Evolutionary conservation across 2,329 filamentous ascomycete species (phyloP).

Genomic region (Fusarium phyllophilum): DNA sequence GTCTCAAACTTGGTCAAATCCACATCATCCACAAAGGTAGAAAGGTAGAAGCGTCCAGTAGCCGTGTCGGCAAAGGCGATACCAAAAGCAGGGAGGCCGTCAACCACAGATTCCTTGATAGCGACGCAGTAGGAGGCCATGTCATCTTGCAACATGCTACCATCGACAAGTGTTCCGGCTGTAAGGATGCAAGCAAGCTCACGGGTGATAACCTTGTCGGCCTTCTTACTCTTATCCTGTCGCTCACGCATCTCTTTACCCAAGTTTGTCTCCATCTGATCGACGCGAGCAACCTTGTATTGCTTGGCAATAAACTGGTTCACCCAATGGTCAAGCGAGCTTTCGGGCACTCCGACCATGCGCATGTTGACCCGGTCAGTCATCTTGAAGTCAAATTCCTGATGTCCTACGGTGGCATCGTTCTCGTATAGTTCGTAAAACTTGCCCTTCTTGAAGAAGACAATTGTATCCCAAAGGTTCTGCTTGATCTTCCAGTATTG

Average conservation of each 20-base stretch:
- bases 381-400: conserved; percentile 96
- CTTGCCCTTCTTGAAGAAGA: conserved; percentile 99
- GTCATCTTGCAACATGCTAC: conserved; percentile 96
- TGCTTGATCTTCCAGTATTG: conserved; percentile 99
- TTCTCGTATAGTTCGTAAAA: conserved; percentile 99
- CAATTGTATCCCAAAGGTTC: conserved; percentile 96
- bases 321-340: conserved; percentile 95
- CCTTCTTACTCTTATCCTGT: conserved; percentile 75
- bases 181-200: conserved; percentile 93
- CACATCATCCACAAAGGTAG: conserved; percentile 89
- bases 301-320: conserved; percentile 99
- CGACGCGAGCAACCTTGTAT: conserved; percentile 95
- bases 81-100: conserved; percentile 85
- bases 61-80: conserved; percentile 95
- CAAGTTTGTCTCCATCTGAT: conserved; percentile 95
- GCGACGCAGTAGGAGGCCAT: conserved; percentile 97
- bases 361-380: conserved; percentile 99
- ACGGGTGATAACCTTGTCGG: conserved; percentile 91
- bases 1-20: conserved; percentile 98
- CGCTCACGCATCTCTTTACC: conserved; percentile 99
- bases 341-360: conserved; percentile 98
- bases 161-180: conserved; percentile 91
- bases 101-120: conserved; percentile 83
- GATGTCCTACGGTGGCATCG: conserved; percentile 94
- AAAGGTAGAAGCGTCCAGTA: conserved; percentile 94